phyloP scores from a whole-genome alignment of 75 land plant species.

The Chamaecyparis obtusa region DNA sequence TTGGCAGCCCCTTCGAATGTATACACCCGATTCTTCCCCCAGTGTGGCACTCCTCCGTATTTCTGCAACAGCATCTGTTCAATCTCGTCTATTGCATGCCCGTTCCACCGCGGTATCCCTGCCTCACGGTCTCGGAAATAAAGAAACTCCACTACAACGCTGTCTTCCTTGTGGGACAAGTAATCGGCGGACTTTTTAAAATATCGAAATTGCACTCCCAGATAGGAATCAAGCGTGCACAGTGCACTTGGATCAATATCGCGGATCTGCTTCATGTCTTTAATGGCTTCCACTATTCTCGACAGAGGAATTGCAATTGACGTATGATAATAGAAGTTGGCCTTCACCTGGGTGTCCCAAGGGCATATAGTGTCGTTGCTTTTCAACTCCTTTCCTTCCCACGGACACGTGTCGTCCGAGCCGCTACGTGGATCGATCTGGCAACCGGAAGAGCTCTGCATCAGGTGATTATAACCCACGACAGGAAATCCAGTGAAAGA shows the following conservation, averaged over 20 bases:
- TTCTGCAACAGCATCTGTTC: no score
- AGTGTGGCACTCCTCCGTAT: no score
- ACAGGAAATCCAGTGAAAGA: constrained; percentile 33
- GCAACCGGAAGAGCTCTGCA: constrained; percentile 12
- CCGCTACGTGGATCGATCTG: not conserved
- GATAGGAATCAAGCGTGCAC: constrained; percentile 18
- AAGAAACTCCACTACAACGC: no score
- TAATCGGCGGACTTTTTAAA: not conserved
- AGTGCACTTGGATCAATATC: not conserved
- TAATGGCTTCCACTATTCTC: no score
- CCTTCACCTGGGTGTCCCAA: constrained; percentile 15
- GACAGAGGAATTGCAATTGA: constrained; percentile 6
- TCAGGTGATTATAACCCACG: constrained; percentile 21
- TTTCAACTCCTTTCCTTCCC: not conserved
- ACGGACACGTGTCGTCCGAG: not conserved
- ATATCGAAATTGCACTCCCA: constrained; percentile 8
- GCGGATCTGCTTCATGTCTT: not conserved
- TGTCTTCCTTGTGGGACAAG: no score
- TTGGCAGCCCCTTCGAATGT: no score
- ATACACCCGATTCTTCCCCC: no score
- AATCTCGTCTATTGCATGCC: no score
- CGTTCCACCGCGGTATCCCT: no score
- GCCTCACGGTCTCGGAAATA: no score
- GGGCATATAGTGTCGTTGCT: constrained; percentile 9
- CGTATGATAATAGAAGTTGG: constrained; percentile 15